phyloP scores from a whole-genome alignment of 441 rosid species.

The Gossypium gossypioides region DNA sequence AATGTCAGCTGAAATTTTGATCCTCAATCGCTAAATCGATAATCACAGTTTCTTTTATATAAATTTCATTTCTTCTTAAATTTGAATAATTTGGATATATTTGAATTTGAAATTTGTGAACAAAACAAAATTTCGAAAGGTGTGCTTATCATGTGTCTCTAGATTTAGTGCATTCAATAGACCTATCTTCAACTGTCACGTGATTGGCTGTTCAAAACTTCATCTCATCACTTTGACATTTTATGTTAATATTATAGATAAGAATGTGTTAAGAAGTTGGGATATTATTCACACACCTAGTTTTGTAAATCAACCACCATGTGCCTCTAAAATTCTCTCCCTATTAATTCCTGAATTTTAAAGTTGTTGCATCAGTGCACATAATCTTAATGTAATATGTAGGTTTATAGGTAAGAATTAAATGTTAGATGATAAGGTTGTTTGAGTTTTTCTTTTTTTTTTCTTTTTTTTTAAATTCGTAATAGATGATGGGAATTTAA shows the following conservation, averaged over 20 bases:
- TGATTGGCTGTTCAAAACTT: neutral
- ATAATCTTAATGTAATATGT: neutral
- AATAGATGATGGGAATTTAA: too few relatives aligned
- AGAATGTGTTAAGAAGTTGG: neutral
- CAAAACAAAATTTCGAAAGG: neutral
- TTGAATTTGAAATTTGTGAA: too few relatives aligned
- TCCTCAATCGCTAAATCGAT: too few relatives aligned
- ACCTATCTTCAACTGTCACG: neutral
- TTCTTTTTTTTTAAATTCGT: too few relatives aligned
- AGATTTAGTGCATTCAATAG: neutral
- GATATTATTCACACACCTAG: neutral
- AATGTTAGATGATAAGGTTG: too few relatives aligned
- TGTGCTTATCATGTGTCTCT: neutral
- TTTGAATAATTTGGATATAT: too few relatives aligned
- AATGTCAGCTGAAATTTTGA: too few relatives aligned
- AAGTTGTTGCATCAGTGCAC: neutral
- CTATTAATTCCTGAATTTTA: neutral
- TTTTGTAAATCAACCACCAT: neutral
- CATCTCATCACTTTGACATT: neutral
- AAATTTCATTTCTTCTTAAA: too few relatives aligned
- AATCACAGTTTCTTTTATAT: too few relatives aligned
- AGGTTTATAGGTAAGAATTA: neutral
- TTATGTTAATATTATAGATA: too few relatives aligned
- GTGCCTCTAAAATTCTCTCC: neutral
- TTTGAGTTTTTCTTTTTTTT: too few relatives aligned